Evolutionary conservation across 345 rosid genomes (phyloP), one percentile per base, ranked within the genome.

Genomic region (Populus nigra): DNA sequence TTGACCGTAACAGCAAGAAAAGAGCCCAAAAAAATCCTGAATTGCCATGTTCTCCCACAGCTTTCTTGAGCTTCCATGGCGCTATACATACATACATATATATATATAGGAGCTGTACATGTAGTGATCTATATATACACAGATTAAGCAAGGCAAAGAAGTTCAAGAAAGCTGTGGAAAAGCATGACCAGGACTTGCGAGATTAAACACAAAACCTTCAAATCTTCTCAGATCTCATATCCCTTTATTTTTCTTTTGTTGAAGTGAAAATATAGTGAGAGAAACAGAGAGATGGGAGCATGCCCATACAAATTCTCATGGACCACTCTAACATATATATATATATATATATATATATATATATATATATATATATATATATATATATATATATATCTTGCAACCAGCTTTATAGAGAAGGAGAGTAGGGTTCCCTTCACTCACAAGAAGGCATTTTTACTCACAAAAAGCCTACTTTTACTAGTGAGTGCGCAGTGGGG

Each of bases 91-190:
- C 27, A 27, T 27, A 27, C 1, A 27, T 27, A 1, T 43, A 22
- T 68, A 27, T 35, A 16, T 20, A 15, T 9, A 38, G 9, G 11
- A 11, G 47, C 15, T 43, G 15, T 8, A 31, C 8, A 7, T 11
- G 0, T 1, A 31, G 57, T 25, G 41, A n/a, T 9, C 11, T 36
- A 53, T 20, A 55, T 2, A 8, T 4, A 2, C 1, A 35, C 22
- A 27, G 7, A 12, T 2, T 13, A 27, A 59, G 62, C 20, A 49
- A 50, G 55, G n/a, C 55, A 69, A 78, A 86, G 81, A 85, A 91
- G 94, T 91, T 91, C 94, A 91, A 91, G 94, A 91, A 91, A 91
- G 94, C 94, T 89, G 94, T 91, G 94, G 94, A 91, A 91, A 82
- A 91, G 88, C 92, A 89, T 89, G 94, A 78, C 89, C 85, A 82